Percentiles rank a stretch among this genome's conserved stretches.
Evolutionary conservation across 2,329 filamentous ascomycete genomes (phyloP).

Genomic region (Chaetomium globosum): DNA sequence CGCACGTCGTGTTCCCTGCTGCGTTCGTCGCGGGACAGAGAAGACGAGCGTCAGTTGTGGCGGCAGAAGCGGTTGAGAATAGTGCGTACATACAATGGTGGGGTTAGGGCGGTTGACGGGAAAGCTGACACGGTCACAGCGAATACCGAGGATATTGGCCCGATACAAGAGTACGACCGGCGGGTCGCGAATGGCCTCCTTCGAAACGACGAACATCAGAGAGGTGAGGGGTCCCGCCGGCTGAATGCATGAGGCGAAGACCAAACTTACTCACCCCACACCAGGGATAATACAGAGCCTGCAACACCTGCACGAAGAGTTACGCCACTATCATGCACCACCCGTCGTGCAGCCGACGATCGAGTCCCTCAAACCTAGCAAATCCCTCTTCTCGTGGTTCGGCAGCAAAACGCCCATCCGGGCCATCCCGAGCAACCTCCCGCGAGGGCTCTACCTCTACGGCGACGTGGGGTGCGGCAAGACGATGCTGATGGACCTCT

Average conservation of each 20-base stretch:
- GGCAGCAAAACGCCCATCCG: constrained; percentile 50
- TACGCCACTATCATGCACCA: constrained; percentile 72
- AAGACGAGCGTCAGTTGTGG: constrained; percentile 30
- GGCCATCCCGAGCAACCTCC: constrained; percentile 71
- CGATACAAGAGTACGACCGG: constrained; percentile 84
- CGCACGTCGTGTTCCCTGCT: constrained; percentile 31
- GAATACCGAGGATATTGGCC: constrained; percentile 58
- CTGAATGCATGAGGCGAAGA: neutral
- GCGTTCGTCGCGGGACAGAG: constrained; percentile 26
- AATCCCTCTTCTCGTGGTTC: constrained; percentile 66
- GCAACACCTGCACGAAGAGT: constrained; percentile 83
- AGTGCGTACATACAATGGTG: constrained; percentile 18
- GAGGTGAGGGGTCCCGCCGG: constrained; percentile 59
- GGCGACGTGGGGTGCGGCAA: constrained; percentile 97
- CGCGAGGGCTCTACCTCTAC: constrained; percentile 89
- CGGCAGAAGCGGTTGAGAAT: constrained; percentile 30
- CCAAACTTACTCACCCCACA: neutral
- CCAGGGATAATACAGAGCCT: constrained; percentile 84
- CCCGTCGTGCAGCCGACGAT: constrained; percentile 75
- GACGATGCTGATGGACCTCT: constrained; percentile 99
- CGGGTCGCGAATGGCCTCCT: constrained; percentile 74
- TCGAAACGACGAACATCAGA: constrained; percentile 86
- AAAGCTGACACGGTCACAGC: constrained; percentile 25
- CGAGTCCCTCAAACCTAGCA: constrained; percentile 65
- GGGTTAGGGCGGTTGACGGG: neutral